phyloP scores from a whole-genome alignment of 306 rosid genomes.

The Boehmeria nivea region DNA sequence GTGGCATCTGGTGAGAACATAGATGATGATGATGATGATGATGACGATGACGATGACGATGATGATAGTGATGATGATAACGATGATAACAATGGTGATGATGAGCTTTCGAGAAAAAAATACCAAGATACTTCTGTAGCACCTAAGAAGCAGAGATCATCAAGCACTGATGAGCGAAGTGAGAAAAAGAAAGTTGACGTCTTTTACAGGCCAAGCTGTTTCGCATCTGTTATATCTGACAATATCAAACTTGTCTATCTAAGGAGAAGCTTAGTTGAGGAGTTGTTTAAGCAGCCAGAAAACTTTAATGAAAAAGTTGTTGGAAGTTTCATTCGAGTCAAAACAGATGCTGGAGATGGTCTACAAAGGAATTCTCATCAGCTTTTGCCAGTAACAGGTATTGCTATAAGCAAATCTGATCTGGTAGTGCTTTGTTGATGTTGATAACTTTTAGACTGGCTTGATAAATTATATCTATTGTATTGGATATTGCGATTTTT shows the following conservation, averaged over 20 bases:
- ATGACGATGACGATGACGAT: too few relatives aligned
- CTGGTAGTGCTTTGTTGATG: not conserved
- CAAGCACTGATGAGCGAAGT: slow-evolving; percentile 21
- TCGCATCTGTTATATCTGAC: slow-evolving; percentile 35
- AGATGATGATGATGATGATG: slow-evolving; percentile 11
- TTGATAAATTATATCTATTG: too few relatives aligned
- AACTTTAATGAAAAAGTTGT: slow-evolving; percentile 38
- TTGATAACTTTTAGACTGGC: too few relatives aligned
- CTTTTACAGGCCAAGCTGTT: slow-evolving; percentile 17
- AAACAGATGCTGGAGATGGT: slow-evolving; percentile 22
- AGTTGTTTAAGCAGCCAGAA: slow-evolving; percentile 39
- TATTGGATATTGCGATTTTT: too few relatives aligned
- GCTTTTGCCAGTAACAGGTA: slow-evolving; percentile 35
- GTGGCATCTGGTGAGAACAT: slow-evolving; percentile 9
- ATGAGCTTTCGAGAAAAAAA: slow-evolving; percentile 14
- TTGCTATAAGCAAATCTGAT: not conserved
- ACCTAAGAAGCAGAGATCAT: slow-evolving; percentile 17
- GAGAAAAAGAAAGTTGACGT: slow-evolving; percentile 17
- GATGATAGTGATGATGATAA: not conserved
- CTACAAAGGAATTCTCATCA: slow-evolving; percentile 11
- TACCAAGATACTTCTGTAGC: slow-evolving; percentile 7
- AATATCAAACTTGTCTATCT: slow-evolving; percentile 48
- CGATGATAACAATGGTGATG: slow-evolving; percentile 8
- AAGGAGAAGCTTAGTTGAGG: slow-evolving; percentile 48
- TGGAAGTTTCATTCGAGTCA: slow-evolving; percentile 46